Base-by-base conservation (phyloP, 208 protist species). In the Trypanosoma lewisi region DNA sequence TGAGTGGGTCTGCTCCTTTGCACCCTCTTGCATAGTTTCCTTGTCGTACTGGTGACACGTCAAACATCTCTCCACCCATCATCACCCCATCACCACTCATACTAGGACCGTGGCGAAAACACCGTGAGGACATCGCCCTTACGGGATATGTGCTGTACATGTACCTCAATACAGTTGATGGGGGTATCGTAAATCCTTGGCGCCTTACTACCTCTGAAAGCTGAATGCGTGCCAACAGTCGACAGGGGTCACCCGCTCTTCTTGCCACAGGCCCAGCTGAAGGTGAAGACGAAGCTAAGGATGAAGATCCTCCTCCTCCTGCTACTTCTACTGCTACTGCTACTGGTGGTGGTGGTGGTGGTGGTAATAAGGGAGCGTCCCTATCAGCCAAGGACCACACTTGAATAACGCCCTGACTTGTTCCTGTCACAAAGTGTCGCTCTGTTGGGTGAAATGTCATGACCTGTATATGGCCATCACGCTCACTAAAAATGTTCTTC, bases 301-400 rank as follows among this genome's bases (percentile, higher is more conserved):
- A 5, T 34, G 49, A 33, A 44, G 19, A 28, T 48, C 51, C 14
- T 50, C 58, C 14, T 42, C 27, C 12, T 48, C 51, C 8, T n/a
- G n/a, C n/a, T n/a, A n/a, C n/a, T n/a, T n/a, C n/a, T n/a, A n/a
- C n/a, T n/a, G n/a, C n/a, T n/a, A n/a, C n/a, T n/a, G n/a, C n/a
- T n/a, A n/a, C n/a, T n/a, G n/a, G n/a, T n/a, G n/a, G n/a, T n/a
- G n/a, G n/a, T n/a, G n/a, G n/a, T n/a, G n/a, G n/a, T n/a, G n/a
- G n/a, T n/a, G n/a, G n/a, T n/a, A n/a, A n/a, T n/a, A n/a, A n/a
- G n/a, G n/a, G n/a, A n/a, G n/a, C n/a, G n/a, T n/a, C n/a, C n/a
- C n/a, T n/a, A n/a, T n/a, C n/a, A n/a, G 70, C 64, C 63, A 82
- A 82, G 11, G 63, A 73, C 86, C 86, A 93, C 49, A 85, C 77